Percentiles rank a stretch among this genome's conserved stretches.
Conservation (phyloP, 1,139 yeast species). For the Suhomyces wounanorum region DNA sequence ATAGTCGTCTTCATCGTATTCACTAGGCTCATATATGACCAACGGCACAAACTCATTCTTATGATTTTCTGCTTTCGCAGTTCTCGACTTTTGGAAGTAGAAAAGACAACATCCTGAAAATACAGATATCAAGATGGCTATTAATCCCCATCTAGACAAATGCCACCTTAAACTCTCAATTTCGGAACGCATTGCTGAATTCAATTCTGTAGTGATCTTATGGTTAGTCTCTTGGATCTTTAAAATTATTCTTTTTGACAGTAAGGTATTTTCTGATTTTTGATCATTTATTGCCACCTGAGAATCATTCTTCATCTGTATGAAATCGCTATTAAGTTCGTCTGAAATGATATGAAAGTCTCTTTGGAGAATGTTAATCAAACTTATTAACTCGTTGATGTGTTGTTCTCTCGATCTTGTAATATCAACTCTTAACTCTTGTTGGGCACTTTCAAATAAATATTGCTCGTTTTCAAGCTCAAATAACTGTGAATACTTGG, state of each 20-base stretch:
- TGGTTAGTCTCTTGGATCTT: conserved; percentile 83
- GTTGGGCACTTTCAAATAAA: conserved; percentile 88
- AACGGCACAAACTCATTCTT: conserved; percentile 46
- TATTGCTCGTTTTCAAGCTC: conserved; percentile 87
- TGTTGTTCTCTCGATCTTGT: conserved; percentile 73
- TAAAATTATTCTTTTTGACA: conserved; percentile 68
- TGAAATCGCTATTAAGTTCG: conserved; percentile 70
- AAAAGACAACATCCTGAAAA: conserved; percentile 47
- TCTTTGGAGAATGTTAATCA: conserved; percentile 69
- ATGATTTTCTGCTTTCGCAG: conserved; percentile 25
- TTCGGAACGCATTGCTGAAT: conserved; percentile 80
- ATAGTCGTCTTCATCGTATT: conserved; percentile 50
- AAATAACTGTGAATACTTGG: conserved; percentile 60
- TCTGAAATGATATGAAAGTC: conserved; percentile 73
- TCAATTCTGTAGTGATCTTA: conserved; percentile 79
- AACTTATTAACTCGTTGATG: conserved; percentile 65
- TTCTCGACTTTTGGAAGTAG: conserved; percentile 36
- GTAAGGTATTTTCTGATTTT: conserved; percentile 78
- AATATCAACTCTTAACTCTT: conserved; percentile 81
- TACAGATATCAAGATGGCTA: conserved; percentile 53
- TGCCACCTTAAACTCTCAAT: conserved; percentile 93
- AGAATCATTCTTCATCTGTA: conserved; percentile 69
- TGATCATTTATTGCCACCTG: conserved; percentile 87
- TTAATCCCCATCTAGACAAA: conserved; percentile 81
- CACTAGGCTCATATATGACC: conserved; percentile 51